Evolutionary conservation across 345 rosid species (phyloP).

Genomic region (Eucalyptus cloeziana): DNA sequence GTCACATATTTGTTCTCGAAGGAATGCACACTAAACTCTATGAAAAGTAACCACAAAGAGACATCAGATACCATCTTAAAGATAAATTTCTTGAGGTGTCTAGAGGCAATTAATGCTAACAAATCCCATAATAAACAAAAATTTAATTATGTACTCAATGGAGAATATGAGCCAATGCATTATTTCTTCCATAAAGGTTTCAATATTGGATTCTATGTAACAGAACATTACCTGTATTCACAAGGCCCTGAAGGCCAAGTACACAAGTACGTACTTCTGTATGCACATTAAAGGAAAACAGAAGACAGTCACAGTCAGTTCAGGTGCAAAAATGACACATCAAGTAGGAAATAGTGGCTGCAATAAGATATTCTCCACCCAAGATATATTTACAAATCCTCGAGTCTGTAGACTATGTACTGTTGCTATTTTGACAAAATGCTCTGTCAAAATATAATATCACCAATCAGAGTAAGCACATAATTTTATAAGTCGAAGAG

Average conservation of each 20-base stretch:
- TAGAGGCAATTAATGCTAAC: neutral
- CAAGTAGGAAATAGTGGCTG: neutral
- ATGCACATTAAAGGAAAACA: neutral
- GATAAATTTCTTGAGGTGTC: neutral
- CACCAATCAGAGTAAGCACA: neutral
- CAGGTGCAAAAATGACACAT: neutral
- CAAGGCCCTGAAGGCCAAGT: conserved; percentile 39
- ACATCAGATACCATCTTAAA: neutral
- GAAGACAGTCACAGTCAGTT: neutral
- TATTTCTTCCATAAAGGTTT: neutral
- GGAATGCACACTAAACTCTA: neutral
- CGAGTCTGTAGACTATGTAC: neutral
- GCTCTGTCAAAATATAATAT: neutral
- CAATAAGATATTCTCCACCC: neutral
- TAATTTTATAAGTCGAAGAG: neutral
- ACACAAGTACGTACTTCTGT: conserved; percentile 46
- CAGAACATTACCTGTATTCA: conserved; percentile 34
- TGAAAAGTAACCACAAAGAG: neutral
- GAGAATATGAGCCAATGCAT: neutral
- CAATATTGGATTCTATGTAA: neutral
- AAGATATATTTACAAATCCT: neutral
- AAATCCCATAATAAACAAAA: neutral
- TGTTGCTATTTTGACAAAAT: neutral
- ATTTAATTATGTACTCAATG: neutral
- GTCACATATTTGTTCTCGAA: neutral